These are phyloP conservation scores for Papiliotrema fonsecae DNA, from an alignment of 1,284 basidiomycete genomes.

Conservation along the genomic window DNA sequence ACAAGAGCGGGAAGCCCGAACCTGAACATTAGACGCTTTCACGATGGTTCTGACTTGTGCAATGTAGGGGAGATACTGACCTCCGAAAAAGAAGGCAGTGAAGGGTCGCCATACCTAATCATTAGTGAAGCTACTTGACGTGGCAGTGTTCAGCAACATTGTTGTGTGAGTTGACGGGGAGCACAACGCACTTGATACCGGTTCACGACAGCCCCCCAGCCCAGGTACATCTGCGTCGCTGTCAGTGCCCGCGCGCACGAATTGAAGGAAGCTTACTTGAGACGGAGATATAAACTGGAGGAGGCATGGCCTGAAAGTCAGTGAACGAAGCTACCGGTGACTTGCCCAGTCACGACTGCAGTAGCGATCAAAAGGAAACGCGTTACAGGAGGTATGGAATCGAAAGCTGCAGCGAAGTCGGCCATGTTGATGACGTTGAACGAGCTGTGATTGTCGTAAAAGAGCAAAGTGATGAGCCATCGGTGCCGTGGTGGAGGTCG, in stretches of 20 bases:
- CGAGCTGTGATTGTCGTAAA: background rate
- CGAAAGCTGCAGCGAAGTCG: conserved; percentile 19
- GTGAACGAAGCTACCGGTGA: background rate
- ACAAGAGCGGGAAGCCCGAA: conserved; percentile 35
- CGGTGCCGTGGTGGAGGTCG: background rate
- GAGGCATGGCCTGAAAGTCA: conserved; percentile 25
- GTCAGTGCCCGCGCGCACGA: too few species aligned
- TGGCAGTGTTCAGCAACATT: too few species aligned
- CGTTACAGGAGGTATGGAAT: conserved; percentile 31
- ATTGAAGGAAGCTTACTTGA: conserved; percentile 10
- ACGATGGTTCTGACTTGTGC: background rate
- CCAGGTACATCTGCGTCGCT: too few species aligned
- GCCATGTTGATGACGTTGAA: conserved; percentile 21
- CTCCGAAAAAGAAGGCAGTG: conserved; percentile 43
- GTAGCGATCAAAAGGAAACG: conserved; percentile 20
- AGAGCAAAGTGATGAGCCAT: background rate
- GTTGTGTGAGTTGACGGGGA: too few species aligned
- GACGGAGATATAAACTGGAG: conserved; percentile 21
- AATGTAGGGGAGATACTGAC: conserved; percentile 13
- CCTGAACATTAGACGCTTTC: conserved; percentile 16
- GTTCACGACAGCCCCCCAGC: too few species aligned
- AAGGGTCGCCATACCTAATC: conserved; percentile 39
- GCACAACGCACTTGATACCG: too few species aligned
- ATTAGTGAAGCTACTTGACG: too few species aligned
- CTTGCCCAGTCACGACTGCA: conserved; percentile 25